Evolutionary conservation across 345 rosid species (phyloP).

Genomic region (Lumnitzera racemosa): DNA sequence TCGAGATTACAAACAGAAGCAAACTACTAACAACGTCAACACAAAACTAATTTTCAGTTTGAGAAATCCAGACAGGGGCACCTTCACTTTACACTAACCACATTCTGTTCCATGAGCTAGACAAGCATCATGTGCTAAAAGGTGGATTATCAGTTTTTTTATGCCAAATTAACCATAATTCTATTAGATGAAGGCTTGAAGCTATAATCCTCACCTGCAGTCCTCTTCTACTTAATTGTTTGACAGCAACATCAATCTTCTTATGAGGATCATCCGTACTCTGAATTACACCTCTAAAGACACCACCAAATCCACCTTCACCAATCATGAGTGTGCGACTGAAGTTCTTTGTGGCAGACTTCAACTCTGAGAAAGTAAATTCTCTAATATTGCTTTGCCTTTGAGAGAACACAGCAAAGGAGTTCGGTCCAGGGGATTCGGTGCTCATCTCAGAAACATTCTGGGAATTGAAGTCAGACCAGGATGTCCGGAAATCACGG

Average conservation of each 20-base stretch:
- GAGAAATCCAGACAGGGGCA: too few relatives aligned
- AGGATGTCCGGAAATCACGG: conserved; percentile 41
- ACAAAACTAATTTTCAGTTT: too few relatives aligned
- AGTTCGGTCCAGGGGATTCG: conserved; percentile 44
- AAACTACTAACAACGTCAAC: too few relatives aligned
- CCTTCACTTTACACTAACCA: too few relatives aligned
- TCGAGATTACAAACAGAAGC: too few relatives aligned
- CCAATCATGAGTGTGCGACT: conserved; percentile 88
- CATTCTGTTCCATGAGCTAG: too few relatives aligned
- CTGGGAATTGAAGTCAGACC: conserved; percentile 64
- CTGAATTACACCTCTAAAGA: conserved; percentile 57
- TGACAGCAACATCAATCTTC: conserved; percentile 86
- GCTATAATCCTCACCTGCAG: conserved; percentile 50
- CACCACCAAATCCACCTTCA: conserved; percentile 96
- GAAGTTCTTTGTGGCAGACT: conserved; percentile 80
- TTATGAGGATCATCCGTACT: conserved; percentile 47
- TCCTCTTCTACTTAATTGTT: conserved; percentile 88
- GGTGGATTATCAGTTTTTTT: too few relatives aligned
- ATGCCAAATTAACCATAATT: too few relatives aligned
- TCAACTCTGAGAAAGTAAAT: conserved; percentile 67
- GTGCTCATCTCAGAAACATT: conserved; percentile 63
- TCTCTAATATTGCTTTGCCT: conserved; percentile 66
- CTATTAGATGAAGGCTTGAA: too few relatives aligned
- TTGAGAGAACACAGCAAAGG: conserved; percentile 60
- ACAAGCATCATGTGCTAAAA: too few relatives aligned